These are phyloP conservation scores for Podospora fimiseda DNA, from an alignment of 495 filamentous ascomycete species.

Conservation along the genomic window DNA sequence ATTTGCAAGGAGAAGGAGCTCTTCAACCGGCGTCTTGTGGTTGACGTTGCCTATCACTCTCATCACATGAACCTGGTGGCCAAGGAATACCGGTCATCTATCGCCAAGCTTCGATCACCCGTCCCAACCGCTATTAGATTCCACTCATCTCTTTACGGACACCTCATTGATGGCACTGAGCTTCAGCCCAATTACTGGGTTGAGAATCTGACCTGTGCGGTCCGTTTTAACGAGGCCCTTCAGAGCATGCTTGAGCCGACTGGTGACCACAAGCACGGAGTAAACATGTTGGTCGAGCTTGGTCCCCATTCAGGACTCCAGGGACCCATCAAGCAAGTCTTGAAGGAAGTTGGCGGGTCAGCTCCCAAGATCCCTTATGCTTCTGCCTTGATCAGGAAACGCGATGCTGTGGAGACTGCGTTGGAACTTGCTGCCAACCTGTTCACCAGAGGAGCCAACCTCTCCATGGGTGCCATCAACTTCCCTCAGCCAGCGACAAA, in stretches of 20 bases:
- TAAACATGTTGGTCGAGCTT: slow-evolving; percentile 51
- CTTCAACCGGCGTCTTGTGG: slow-evolving; percentile 49
- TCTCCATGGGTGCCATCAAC: slow-evolving; percentile 38
- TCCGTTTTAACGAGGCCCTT: slow-evolving; percentile 36
- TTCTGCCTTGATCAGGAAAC: slow-evolving; percentile 29
- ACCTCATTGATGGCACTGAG: slow-evolving; percentile 25
- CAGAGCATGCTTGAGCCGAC: slow-evolving; percentile 30
- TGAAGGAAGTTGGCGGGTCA: slow-evolving; percentile 34
- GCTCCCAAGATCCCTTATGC: slow-evolving; percentile 30
- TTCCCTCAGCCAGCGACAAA: slow-evolving; percentile 32
- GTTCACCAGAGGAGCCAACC: slow-evolving; percentile 38
- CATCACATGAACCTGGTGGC: slow-evolving; percentile 52
- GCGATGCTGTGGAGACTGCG: slow-evolving; percentile 38
- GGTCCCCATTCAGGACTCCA: slow-evolving; percentile 58
- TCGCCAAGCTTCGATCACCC: slow-evolving; percentile 26
- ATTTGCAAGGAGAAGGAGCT: slow-evolving; percentile 38
- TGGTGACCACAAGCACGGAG: slow-evolving; percentile 30
- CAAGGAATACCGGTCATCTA: slow-evolving; percentile 32
- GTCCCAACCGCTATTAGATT: slow-evolving; percentile 33
- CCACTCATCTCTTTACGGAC: slow-evolving; percentile 32
- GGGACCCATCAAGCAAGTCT: slow-evolving; percentile 50
- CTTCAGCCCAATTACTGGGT: slow-evolving; percentile 42
- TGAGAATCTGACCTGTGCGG: slow-evolving; percentile 35
- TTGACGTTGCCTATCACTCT: slow-evolving; percentile 61
- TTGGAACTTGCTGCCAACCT: slow-evolving; percentile 40